Base-by-base conservation (phyloP, 441 rosid species). In the Biscutella auriculata region DNA sequence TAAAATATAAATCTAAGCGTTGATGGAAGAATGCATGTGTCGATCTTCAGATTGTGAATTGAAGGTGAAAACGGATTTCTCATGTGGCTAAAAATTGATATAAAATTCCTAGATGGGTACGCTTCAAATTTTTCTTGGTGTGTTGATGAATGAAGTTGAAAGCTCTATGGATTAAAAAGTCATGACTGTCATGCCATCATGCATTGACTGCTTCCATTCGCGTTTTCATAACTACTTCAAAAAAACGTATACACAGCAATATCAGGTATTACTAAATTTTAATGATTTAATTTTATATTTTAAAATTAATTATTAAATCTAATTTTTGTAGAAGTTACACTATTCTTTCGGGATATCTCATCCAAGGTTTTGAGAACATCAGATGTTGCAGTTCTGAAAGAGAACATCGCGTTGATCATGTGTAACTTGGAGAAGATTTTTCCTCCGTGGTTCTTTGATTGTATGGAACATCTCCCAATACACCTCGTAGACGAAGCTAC, bases 1-100 rank as follows among this genome's bases (percentile, higher is more conserved):
- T 2, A 0, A 0, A 9, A 10, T 0, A 9, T 15, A 16, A 8
- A 29, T 6, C 3, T 16, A 0, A 4, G 5, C 3, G 6, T 2
- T 7, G 57, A 35, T 12, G 32, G 44, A 8, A 21, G 5, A 0
- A 25, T 12, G 12, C 9, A 1, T 8, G 21, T 53, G 9, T 32
- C 13, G 3, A 36, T 21, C 2, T 53, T 53, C 3, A 35, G 29
- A 5, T n/a, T 34, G 2, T 53, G 19, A 11, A 36, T 15, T 0
- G 28, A 50, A 17, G 8, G 0, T 8, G 10, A 6, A 9, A 5
- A 0, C n/a, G 0, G 23, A 4, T 16, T 32, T 1, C 10, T 50
- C 1, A 2, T 11, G 1, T 50, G 16, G 40, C 0, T 16, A n/a
- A n/a, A n/a, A n/a, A n/a, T n/a, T n/a, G 9, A 53, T 4, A 25